These are phyloP conservation scores for Takashimella tepidaria DNA, from an alignment of 1,284 basidiomycete genomes.

Conservation along the genomic window DNA sequence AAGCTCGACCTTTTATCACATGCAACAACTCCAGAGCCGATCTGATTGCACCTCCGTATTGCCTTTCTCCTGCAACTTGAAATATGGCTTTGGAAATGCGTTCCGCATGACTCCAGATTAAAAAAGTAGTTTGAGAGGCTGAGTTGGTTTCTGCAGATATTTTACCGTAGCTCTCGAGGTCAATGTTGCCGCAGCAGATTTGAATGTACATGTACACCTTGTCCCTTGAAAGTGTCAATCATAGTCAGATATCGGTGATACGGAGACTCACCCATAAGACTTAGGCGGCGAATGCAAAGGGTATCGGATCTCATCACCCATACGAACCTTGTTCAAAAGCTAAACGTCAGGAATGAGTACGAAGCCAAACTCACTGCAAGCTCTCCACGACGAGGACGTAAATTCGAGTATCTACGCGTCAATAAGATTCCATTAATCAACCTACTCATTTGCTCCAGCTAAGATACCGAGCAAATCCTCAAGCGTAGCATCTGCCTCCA, in stretches of 20 bases:
- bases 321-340: constrained; percentile 33
- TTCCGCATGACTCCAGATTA: constrained; percentile 33
- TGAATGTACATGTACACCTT: constrained; percentile 46
- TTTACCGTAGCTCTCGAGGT: constrained; percentile 21
- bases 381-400: constrained; percentile 42
- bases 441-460: constrained; percentile 22
- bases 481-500: constrained; percentile 16
- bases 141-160: constrained; percentile 29
- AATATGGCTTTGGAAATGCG: constrained; percentile 42
- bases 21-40: constrained; percentile 33
- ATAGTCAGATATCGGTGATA: constrained; percentile 7
- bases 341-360: constrained; percentile 17
- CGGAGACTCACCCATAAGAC: constrained; percentile 22
- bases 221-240: too few species aligned
- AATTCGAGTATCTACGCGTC: constrained; percentile 29
- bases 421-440: constrained; percentile 3
- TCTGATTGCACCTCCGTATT: constrained; percentile 24
- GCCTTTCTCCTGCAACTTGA: constrained; percentile 19
- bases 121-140: constrained; percentile 21
- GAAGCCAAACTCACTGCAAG: constrained; percentile 17
- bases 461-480: constrained; percentile 27
- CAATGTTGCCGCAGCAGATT: constrained; percentile 33
- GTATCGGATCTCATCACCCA: constrained; percentile 29
- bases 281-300: constrained; percentile 23
- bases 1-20: constrained; percentile 38